These are phyloP conservation scores for Astrothelium macrocarpum DNA, from an alignment of 495 filamentous ascomycete species.

Conservation along the genomic window DNA sequence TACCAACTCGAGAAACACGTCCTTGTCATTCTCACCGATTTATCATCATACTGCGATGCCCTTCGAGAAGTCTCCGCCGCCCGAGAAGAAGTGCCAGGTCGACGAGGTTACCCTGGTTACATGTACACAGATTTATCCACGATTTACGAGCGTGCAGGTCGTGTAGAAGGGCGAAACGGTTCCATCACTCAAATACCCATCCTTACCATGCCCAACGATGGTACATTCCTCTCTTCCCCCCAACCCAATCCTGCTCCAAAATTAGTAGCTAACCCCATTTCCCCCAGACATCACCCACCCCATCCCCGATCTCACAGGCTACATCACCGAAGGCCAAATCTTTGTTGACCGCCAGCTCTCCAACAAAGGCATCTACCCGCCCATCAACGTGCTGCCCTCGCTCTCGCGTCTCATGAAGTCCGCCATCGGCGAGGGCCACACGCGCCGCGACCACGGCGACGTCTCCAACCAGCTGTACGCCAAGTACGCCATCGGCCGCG, in stretches of 20 bases:
- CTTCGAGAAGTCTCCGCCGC: conserved; percentile 96
- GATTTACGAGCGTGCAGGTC: conserved; percentile 97
- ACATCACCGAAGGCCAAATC: conserved; percentile 98
- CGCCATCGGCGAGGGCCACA: conserved; percentile 93
- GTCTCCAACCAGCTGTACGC: conserved; percentile 99
- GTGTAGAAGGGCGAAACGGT: conserved; percentile 93
- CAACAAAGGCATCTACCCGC: conserved; percentile 96
- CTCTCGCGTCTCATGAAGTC: conserved; percentile 99
- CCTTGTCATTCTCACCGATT: conserved; percentile 93
- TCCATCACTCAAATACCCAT: conserved; percentile 99
- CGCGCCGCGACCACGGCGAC: conserved; percentile 91
- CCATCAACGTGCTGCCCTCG: conserved; percentile 97
- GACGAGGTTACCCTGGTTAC: conserved; percentile 99
- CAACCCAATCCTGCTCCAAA: neutral
- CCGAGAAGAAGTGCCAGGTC: conserved; percentile 97
- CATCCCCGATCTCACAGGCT: conserved; percentile 96
- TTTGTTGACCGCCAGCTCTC: conserved; percentile 89
- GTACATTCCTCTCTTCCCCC: conserved; percentile 32
- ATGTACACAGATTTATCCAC: conserved; percentile 99
- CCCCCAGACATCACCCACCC: conserved; percentile 88
- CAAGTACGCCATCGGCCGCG: conserved; percentile 98
- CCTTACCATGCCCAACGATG: conserved; percentile 98
- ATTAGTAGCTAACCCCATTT: conserved; percentile 6
- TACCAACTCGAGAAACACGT: conserved; percentile 99
- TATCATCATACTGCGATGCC: conserved; percentile 97